Evolutionary conservation across 345 rosid species (phyloP).

Genomic region (Reutealis trisperma): DNA sequence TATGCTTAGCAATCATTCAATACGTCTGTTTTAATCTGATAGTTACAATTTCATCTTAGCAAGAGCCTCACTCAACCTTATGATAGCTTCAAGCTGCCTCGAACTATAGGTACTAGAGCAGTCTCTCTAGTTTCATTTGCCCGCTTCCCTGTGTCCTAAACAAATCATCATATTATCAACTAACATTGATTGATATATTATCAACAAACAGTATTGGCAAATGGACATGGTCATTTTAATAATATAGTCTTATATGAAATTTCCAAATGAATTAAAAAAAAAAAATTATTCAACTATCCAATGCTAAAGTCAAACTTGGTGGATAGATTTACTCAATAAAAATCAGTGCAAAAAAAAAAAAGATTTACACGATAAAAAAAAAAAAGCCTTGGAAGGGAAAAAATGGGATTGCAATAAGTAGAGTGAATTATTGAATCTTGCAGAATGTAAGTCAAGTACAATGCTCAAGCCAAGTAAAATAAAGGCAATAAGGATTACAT

Average conservation of each 20-base stretch:
- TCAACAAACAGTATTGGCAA: neutral
- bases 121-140: conserved; percentile 94
- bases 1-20: neutral
- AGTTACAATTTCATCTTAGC: conserved; percentile 95
- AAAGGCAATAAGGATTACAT: no score
- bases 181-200: conserved; percentile 6
- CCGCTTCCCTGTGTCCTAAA: conserved; percentile 88
- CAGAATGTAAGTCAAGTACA: neutral
- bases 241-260: neutral
- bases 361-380: no score
- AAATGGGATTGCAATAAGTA: neutral
- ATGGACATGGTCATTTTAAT: neutral
- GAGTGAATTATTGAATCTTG: no score
- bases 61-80: conserved; percentile 88
- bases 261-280: neutral
- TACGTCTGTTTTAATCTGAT: conserved; percentile 7
- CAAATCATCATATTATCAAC: conserved; percentile 8
- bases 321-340: conserved; percentile 1
- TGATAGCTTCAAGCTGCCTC: conserved; percentile 92
- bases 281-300: neutral
- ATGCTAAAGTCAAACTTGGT: neutral
- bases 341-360: no score
- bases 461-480: no score
- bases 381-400: neutral
- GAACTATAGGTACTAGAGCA: conserved; percentile 86